phyloP scores from a whole-genome alignment of 257 asterid genomes.

The Solanum ossicruentum region DNA sequence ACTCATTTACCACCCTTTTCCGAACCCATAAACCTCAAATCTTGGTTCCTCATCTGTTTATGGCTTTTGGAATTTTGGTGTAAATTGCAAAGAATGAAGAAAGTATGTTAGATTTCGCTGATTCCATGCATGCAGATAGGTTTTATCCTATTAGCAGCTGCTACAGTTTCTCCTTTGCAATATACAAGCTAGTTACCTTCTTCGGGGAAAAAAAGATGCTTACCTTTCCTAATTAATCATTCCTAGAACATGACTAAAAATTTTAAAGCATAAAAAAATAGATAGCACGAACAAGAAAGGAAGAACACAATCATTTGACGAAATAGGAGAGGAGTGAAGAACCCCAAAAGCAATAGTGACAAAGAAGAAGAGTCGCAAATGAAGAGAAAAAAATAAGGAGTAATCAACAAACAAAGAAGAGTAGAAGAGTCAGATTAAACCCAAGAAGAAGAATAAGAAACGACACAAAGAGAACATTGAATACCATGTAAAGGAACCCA shows the following conservation, averaged over 20 bases:
- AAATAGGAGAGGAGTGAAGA: neutral
- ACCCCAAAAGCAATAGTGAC: neutral
- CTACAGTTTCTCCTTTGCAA: neutral
- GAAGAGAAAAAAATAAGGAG: neutral
- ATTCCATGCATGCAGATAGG: neutral
- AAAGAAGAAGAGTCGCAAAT: neutral
- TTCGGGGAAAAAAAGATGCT: neutral
- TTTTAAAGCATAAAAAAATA: neutral
- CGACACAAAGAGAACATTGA: neutral
- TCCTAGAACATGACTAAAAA: neutral
- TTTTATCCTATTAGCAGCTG: neutral
- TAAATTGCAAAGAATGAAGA: neutral
- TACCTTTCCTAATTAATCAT: neutral
- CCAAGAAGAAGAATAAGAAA: neutral
- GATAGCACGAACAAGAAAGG: neutral
- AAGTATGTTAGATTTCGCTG: neutral
- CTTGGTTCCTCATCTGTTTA: neutral
- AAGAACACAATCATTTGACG: neutral
- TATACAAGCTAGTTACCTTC: neutral
- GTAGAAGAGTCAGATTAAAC: neutral
- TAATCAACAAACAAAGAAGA: neutral
- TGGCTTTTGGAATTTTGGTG: neutral
- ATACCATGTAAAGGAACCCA: neutral
- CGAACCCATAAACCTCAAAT: neutral
- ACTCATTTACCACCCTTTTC: neutral